Base-by-base conservation (phyloP, 2,329 filamentous ascomycete genomes). In the Beauveria scarabaeidicola region DNA sequence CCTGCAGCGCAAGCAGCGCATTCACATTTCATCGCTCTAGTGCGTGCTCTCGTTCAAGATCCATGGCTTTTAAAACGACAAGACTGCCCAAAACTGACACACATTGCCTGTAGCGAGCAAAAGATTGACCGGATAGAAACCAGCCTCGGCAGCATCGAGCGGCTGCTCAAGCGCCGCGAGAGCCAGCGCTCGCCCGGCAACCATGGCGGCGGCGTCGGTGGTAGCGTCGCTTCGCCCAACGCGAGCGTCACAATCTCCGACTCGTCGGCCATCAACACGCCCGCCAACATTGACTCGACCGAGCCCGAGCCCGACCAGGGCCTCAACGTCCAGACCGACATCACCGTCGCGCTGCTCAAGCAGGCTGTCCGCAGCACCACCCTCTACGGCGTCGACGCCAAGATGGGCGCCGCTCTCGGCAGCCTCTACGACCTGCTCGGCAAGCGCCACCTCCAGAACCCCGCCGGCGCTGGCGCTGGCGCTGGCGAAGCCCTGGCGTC, bases 21-120 rank as follows among this genome's bases (percentile, higher is more conserved):
- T 84, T 46, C 72, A 84, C 63, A 84, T 84, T 62, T 83, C 81
- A 3, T 81, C 80, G 46, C 81, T 83, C 75, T 84, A 84, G 81
- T 84, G 70, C 65, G 79, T 74, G 44, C 52, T 58, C 25, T 36
- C 10, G 11, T 15, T 21, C 11, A 21, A 13, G 29, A 32, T 32
- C 1, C 29, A 13, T 32, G 11, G 23, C 15, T 21, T n/a, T n/a
- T 43, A 3, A 27, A 8, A 7, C 13, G 17, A 46, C 25, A 46
- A 19, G 8, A 32, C 9, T 23, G 6, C 19, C 19, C n/a, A 17
- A 17, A 19, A 32, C 46, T 46, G 25, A 58, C 46, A 19, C 23
- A 36, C 27, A n/a, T 29, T n/a, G 8, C 2, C 19, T 41, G 9
- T 36, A 82, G 80, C 67, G 80, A 83, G 68, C 74, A 73, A 62